phyloP scores from a whole-genome alignment of 169 alveolate genomes.

The Babesia caballi region DNA sequence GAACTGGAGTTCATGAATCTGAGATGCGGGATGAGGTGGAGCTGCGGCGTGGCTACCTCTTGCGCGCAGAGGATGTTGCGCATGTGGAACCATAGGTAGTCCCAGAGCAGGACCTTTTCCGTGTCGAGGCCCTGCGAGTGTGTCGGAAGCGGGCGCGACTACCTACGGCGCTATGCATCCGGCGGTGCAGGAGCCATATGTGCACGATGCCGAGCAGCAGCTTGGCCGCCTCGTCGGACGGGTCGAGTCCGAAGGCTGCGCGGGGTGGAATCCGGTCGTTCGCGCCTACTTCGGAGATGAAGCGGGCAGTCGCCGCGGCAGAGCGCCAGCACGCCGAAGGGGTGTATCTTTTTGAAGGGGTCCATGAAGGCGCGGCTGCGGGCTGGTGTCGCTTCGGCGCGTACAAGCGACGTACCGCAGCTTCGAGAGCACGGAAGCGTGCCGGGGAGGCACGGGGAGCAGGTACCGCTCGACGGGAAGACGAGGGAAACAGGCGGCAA shows the following conservation, averaged over 20 bases:
- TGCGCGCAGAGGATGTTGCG: slow-evolving; percentile 17
- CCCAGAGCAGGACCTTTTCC: slow-evolving; percentile 56
- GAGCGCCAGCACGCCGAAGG: slow-evolving; percentile 32
- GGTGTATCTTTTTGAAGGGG: slow-evolving; percentile 53
- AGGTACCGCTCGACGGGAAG: slow-evolving; percentile 32
- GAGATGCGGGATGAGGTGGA: not conserved
- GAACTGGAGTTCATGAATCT: slow-evolving; percentile 41
- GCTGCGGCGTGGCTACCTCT: slow-evolving; percentile 9
- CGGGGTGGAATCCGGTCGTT: not conserved
- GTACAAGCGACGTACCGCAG: not conserved
- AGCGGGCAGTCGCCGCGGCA: slow-evolving; percentile 48
- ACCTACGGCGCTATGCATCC: slow-evolving; percentile 44
- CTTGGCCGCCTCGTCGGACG: slow-evolving; percentile 23
- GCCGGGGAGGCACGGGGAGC: slow-evolving; percentile 40
- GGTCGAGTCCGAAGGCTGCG: slow-evolving; percentile 43
- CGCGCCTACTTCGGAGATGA: slow-evolving; percentile 22
- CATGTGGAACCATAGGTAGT: slow-evolving; percentile 47
- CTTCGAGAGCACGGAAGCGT: not conserved
- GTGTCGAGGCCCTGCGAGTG: slow-evolving; percentile 35
- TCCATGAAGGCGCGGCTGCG: slow-evolving; percentile 33
- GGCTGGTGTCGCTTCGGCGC: not conserved
- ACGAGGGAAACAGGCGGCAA: slow-evolving; percentile 5
- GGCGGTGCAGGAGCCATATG: slow-evolving; percentile 56
- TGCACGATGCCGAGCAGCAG: slow-evolving; percentile 51
- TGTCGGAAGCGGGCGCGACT: too few relatives aligned